Base-by-base conservation (phyloP, 352 stramenopile genomes). In the Globisporangium spiculum region DNA sequence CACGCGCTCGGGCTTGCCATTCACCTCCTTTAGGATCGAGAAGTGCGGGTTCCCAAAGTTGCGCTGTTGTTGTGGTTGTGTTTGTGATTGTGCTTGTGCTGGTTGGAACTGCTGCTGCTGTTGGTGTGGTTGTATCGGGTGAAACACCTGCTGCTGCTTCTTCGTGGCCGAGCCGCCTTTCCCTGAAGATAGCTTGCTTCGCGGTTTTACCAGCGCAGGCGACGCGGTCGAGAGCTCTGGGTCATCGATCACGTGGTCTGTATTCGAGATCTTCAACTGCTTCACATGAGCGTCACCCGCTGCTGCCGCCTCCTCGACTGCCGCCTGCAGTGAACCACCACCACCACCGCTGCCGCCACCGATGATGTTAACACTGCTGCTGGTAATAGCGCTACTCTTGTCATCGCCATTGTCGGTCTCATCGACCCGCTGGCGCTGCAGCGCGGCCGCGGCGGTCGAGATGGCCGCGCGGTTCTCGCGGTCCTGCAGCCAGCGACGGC, bases 401-500 rank as follows among this genome's bases (percentile, higher is more conserved):
- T 22, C 22, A 32, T 54, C 52, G 34, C 24, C 3, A 9, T 60
- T 46, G 20, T 50, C 12, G 63, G 14, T 12, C 1, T 32, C 7
- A 7, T 36, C 22, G 22, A 12, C 14, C 22, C 48, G 61, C 12
- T 41, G 54, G 7, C 32, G 36, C 54, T 68, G 56, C 64, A 59
- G 46, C 41, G 60, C 30, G 16, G 59, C 59, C 4, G 36, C 38
- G 38, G 59, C 59, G 22, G 38, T 32, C 30, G 60, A 56, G 46
- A 66, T 66, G 18, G 60, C 3, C 1, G 27, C 54, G 26, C 53
- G 54, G 63, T 62, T 38, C 26, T 60, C 64, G 34, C 65, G 65
- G 30, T 64, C 58, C 24, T 55, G 57, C 57, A 67, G 41, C 66
- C 66, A 71, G 24, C 53, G 59, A 20, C 60, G 20, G 30, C 66